Evolutionary conservation across 2,329 filamentous ascomycete species (phyloP).

Genomic region (Fusarium poae): DNA sequence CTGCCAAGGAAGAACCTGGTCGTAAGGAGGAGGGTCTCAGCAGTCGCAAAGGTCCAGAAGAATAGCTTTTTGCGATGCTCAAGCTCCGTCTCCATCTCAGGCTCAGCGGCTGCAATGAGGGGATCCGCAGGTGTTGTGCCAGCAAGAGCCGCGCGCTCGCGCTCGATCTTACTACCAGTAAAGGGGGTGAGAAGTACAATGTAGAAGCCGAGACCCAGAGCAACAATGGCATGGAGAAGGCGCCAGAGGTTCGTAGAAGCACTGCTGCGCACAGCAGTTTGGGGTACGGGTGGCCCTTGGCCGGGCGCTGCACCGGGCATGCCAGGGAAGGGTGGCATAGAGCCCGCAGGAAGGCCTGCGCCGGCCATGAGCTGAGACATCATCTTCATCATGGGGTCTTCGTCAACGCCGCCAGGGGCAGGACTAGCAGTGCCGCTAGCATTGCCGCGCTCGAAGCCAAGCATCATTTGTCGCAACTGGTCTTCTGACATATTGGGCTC

Average conservation of each 20-base stretch:
- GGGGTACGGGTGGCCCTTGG: conserved; percentile 51
- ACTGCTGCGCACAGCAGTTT: conserved; percentile 48
- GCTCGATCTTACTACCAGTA: conserved; percentile 72
- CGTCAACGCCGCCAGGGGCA: conserved; percentile 37
- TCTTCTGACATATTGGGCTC: conserved; percentile 62
- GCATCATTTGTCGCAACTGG: conserved; percentile 75
- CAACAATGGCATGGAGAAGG: conserved; percentile 79
- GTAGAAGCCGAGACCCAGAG: conserved; percentile 77
- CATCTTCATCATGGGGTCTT: conserved; percentile 70
- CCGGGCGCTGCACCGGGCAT: conserved; percentile 53
- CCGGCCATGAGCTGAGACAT: conserved; percentile 77
- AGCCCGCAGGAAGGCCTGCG: conserved; percentile 49
- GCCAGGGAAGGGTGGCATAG: conserved; percentile 53
- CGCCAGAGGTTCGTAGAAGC: conserved; percentile 72
- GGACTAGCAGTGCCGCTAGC: conserved; percentile 45
- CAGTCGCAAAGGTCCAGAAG: conserved; percentile 85
- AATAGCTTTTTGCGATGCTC: conserved; percentile 60
- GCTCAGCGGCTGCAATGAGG: conserved; percentile 40
- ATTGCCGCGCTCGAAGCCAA: conserved; percentile 62
- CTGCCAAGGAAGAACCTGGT: conserved; percentile 78
- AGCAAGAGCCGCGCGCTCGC: conserved; percentile 59
- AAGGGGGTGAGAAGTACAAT: conserved; percentile 77
- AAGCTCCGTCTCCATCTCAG: conserved; percentile 49
- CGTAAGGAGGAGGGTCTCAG: conserved; percentile 78
- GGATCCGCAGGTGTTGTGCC: conserved; percentile 45